Conservation (phyloP, 2,329 filamentous ascomycete genomes). For the Sclerotinia minor region DNA sequence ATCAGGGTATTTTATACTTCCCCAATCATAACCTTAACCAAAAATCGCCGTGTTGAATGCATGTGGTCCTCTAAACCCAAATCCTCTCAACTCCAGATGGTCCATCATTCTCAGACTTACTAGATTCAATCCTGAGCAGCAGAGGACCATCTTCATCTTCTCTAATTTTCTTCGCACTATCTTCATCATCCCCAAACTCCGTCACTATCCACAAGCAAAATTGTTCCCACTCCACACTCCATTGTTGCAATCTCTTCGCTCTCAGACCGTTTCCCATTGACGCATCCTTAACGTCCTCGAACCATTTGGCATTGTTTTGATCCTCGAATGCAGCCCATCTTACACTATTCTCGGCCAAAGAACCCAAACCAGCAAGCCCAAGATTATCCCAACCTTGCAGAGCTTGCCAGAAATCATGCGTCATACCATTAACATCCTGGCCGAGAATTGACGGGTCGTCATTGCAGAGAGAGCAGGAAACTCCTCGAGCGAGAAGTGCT, state of each 20-base stretch:
- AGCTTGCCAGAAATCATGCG: conserved; percentile 92
- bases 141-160: conserved; percentile 29
- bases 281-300: conserved; percentile 69
- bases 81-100: background rate
- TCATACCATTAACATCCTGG: conserved; percentile 78
- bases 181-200: conserved; percentile 60
- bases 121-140: conserved; percentile 30
- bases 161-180: conserved; percentile 31
- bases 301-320: conserved; percentile 68
- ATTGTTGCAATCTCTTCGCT: conserved; percentile 72
- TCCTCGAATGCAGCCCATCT: conserved; percentile 90
- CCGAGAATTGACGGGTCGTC: conserved; percentile 89
- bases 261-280: conserved; percentile 70
- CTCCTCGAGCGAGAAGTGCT: conserved; percentile 79
- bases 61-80: conserved; percentile 8
- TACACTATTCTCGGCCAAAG: conserved; percentile 88
- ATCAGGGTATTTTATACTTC: background rate
- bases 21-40: conserved; percentile 15
- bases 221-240: conserved; percentile 79
- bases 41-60: conserved; percentile 17
- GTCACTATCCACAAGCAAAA: conserved; percentile 89
- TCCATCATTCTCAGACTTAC: background rate
- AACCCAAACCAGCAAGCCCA: conserved; percentile 80
- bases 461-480: conserved; percentile 81
- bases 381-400: conserved; percentile 91